These are phyloP conservation scores for Tetracentron sinense DNA, from an alignment of 164 flowering plant genomes.

Conservation along the genomic window DNA sequence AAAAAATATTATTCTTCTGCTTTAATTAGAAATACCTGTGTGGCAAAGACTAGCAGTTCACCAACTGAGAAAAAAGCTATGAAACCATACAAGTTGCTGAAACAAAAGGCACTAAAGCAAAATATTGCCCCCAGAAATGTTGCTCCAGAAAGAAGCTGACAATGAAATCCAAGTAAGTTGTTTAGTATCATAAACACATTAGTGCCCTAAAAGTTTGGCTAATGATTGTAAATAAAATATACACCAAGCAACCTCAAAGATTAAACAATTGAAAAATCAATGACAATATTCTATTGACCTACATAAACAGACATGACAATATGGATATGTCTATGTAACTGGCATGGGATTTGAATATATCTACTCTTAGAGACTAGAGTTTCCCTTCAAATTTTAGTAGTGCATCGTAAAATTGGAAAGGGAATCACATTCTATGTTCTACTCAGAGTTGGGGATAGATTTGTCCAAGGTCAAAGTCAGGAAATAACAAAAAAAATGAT, in stretches of 20 bases:
- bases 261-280: background rate
- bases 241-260: background rate
- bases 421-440: no score
- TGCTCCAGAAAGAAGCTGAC: constrained; percentile 85
- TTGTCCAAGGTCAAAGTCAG: no score
- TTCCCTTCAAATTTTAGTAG: no score
- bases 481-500: no score
- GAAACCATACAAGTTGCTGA: constrained; percentile 60
- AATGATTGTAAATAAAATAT: no score
- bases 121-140: constrained; percentile 79
- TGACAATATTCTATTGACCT: background rate
- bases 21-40: constrained; percentile 58
- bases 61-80: constrained; percentile 71
- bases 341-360: background rate
- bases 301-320: background rate
- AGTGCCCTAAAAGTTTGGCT: background rate
- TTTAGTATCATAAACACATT: background rate
- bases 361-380: no score
- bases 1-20: background rate
- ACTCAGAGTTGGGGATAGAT: no score
- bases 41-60: constrained; percentile 81
- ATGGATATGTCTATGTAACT: background rate
- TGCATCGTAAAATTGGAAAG: no score
- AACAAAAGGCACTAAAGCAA: constrained; percentile 80
- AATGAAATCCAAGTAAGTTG: constrained; percentile 10